Evolutionary conservation across 805 yeast genomes (phyloP).

Genomic region (Metschnikowia shivogae): DNA sequence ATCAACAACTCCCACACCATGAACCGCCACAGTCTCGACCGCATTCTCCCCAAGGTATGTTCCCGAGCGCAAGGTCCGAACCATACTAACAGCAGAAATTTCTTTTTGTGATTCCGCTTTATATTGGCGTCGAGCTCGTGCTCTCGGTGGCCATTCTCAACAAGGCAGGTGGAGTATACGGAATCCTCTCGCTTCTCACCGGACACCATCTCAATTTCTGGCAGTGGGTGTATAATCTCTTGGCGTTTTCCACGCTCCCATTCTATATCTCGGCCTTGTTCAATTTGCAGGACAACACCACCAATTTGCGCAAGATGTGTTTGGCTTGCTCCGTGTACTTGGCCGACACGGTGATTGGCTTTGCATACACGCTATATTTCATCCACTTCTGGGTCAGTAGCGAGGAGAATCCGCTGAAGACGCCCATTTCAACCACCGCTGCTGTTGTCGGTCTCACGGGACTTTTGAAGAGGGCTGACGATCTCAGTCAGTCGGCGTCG

Average conservation of each 20-base stretch:
- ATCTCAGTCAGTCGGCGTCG: conserved; percentile 57
- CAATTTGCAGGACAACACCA: conserved; percentile 35
- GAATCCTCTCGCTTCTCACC: conserved; percentile 78
- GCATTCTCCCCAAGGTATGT: conserved; percentile 14
- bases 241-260: conserved; percentile 60
- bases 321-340: conserved; percentile 59
- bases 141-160: conserved; percentile 74
- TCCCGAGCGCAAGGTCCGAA: neutral
- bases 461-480: conserved; percentile 8
- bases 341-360: conserved; percentile 62
- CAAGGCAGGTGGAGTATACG: conserved; percentile 86
- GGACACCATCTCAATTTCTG: conserved; percentile 80
- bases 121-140: conserved; percentile 80
- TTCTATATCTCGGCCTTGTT: conserved; percentile 59
- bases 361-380: conserved; percentile 70
- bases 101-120: conserved; percentile 70
- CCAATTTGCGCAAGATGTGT: conserved; percentile 58
- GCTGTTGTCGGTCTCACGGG: neutral
- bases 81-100: conserved; percentile 43
- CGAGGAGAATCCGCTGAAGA: conserved; percentile 32
- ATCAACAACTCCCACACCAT: neutral
- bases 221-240: conserved; percentile 76
- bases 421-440: neutral
- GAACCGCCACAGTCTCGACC: conserved; percentile 4
- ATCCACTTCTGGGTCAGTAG: conserved; percentile 67